Base-by-base conservation (phyloP, 371 early-diverging fungal species). In the Mortierella sp. region DNA sequence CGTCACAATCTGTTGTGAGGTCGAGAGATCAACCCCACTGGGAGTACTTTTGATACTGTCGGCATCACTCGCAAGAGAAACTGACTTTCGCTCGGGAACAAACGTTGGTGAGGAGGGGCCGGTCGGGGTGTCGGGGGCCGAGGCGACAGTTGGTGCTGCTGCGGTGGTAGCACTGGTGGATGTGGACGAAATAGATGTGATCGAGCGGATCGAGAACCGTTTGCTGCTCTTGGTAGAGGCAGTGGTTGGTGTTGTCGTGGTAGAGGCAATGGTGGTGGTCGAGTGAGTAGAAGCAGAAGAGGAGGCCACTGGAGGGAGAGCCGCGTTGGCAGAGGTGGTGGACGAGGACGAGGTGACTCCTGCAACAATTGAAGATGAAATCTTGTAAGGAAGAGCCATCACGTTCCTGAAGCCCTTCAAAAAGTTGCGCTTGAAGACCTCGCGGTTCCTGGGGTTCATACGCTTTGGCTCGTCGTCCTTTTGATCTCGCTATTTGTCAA, bases 381-480 rank as follows among this genome's bases (percentile, higher is more conserved):
- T 76, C 61, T 84, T 85, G 46, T 84, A 83, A 2, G 87, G 84
- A 11, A 87, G 50, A 23, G 83, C 73, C 5, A 87, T 48, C 15
- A 87, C 83, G 50, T 85, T 87, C 56, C 85, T 81, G 68, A 87
- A 87, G 14, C 85, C 86, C 26, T 68, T 75, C n/a, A 87, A 62
- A 52, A 85, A 87, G 67, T 87, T 86, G 59, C 86, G 80, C 68
- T 77, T 76, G 21, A 76, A 72, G 29, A 68, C 57, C 48, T 76
- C 67, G 52, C 68, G 61, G 59, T 76, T 76, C 57, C 76, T 70
- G 28, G 76, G 76, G 26, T 76, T 76, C 76, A 76, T 76, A n/a
- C 76, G 55, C 50, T 68, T 76, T 14, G 71, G 23, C 15, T 76
- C 76, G n/a, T 9, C 28, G 4, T 61, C 67, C 14, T 23, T 58